These are phyloP conservation scores for Rhodocollybia butyracea DNA, from an alignment of 768 basidiomycete genomes.

Conservation along the genomic window DNA sequence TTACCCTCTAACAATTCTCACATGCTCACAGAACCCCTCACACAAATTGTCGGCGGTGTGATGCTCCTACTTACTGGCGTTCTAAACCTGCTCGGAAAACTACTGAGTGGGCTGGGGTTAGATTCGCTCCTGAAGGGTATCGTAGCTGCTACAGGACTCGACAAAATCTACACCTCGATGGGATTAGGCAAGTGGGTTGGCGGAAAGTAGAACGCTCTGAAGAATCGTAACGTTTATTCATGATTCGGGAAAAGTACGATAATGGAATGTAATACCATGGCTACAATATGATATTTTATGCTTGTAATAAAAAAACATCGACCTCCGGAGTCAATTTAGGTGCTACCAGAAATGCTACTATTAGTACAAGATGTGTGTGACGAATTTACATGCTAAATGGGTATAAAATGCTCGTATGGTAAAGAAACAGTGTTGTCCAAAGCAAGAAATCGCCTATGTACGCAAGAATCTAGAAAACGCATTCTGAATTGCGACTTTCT, in stretches of 20 bases:
- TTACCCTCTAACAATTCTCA: not conserved
- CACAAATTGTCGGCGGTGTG: slow-evolving; percentile 37
- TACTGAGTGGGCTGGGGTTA: slow-evolving; percentile 30
- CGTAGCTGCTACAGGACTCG: slow-evolving; percentile 29
- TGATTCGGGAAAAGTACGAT: too few relatives aligned
- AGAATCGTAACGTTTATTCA: too few relatives aligned
- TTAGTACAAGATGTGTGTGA: too few relatives aligned
- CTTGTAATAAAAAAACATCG: too few relatives aligned
- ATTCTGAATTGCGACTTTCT: slow-evolving; percentile 77
- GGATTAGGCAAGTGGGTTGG: slow-evolving; percentile 30
- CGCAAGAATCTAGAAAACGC: slow-evolving; percentile 75
- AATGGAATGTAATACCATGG: too few relatives aligned
- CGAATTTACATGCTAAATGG: too few relatives aligned
- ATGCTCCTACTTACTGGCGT: slow-evolving; percentile 32
- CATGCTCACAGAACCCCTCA: slow-evolving; percentile 26
- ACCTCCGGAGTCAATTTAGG: too few relatives aligned
- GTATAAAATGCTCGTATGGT: not conserved
- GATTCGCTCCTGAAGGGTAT: slow-evolving; percentile 30
- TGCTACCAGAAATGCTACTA: not conserved
- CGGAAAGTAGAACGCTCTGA: too few relatives aligned
- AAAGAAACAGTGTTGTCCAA: not conserved
- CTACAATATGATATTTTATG: too few relatives aligned
- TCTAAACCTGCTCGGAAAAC: slow-evolving; percentile 30
- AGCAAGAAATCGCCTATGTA: not conserved
- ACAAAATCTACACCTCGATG: slow-evolving; percentile 32